Evolutionary conservation across 2,329 filamentous ascomycete genomes (phyloP).

Genomic region (Colletotrichum gloeosporioides): DNA sequence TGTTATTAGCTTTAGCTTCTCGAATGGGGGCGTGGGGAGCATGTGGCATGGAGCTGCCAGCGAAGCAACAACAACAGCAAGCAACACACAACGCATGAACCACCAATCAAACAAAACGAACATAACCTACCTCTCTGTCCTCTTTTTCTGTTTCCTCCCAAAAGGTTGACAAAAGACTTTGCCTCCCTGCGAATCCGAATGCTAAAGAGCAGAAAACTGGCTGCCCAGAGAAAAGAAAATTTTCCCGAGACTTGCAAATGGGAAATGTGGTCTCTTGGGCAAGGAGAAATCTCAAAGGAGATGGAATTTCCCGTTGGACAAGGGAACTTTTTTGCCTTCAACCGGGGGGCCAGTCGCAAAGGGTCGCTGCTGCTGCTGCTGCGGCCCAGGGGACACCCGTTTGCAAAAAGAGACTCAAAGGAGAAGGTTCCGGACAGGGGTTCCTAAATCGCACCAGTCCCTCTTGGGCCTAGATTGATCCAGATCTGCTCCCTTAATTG

Average conservation of each 20-base stretch:
- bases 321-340: slow-evolving; percentile 12
- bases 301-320: slow-evolving; percentile 19
- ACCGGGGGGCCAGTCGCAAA: slow-evolving; percentile 3
- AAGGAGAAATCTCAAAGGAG: neutral
- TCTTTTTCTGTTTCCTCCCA: neutral
- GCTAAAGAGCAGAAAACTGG: neutral
- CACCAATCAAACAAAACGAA: neutral
- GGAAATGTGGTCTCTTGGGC: slow-evolving; percentile 20
- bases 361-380: neutral
- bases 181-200: neutral
- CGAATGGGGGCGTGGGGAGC: neutral
- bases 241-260: slow-evolving; percentile 1
- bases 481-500: slow-evolving; percentile 21
- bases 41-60: slow-evolving; percentile 15
- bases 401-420: slow-evolving; percentile 10
- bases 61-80: neutral
- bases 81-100: neutral
- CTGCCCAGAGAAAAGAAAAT: neutral
- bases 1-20: slow-evolving; percentile 16
- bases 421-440: slow-evolving; percentile 16
- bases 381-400: neutral
- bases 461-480: slow-evolving; percentile 5
- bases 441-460: slow-evolving; percentile 12
- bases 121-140: slow-evolving; percentile 4
- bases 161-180: neutral